These are phyloP conservation scores for Dipodascus albidus DNA, from an alignment of 805 yeast genomes.

Conservation along the genomic window DNA sequence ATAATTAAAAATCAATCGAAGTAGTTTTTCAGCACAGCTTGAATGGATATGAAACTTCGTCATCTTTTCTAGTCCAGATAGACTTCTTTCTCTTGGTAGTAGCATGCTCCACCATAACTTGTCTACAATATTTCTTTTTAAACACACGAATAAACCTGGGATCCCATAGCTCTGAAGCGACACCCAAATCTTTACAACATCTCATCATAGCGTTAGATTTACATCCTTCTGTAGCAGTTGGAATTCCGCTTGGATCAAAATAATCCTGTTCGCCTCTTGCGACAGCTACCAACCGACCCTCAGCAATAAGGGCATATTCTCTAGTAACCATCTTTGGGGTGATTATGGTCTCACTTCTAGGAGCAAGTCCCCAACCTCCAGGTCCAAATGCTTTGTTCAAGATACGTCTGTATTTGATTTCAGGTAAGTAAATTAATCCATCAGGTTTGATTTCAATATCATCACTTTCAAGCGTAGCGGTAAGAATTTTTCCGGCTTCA, in stretches of 20 bases:
- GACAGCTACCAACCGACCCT: slow-evolving; percentile 79
- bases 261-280: slow-evolving; percentile 96
- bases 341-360: slow-evolving; percentile 74
- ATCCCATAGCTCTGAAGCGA: slow-evolving; percentile 97
- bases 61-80: slow-evolving; percentile 83
- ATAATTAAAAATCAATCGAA: neutral
- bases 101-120: slow-evolving; percentile 75
- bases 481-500: slow-evolving; percentile 46
- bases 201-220: slow-evolving; percentile 95
- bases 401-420: slow-evolving; percentile 86
- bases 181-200: slow-evolving; percentile 94
- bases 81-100: slow-evolving; percentile 69
- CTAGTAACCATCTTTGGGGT: slow-evolving; percentile 69
- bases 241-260: slow-evolving; percentile 73
- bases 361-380: slow-evolving; percentile 98
- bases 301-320: slow-evolving; percentile 80
- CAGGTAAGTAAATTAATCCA: slow-evolving; percentile 85
- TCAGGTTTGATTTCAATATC: slow-evolving; percentile 95
- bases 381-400: slow-evolving; percentile 91
- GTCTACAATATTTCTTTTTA: slow-evolving; percentile 59
- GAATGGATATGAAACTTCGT: slow-evolving; percentile 77
- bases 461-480: slow-evolving; percentile 47
- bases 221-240: slow-evolving; percentile 96
- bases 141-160: slow-evolving; percentile 72
- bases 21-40: slow-evolving; percentile 17